A percentile compares a stretch with the other conserved stretches of the same genome.
Evolutionary conservation across 2,329 filamentous ascomycete species (phyloP).

Genomic region (Scytalidium lignicola): DNA sequence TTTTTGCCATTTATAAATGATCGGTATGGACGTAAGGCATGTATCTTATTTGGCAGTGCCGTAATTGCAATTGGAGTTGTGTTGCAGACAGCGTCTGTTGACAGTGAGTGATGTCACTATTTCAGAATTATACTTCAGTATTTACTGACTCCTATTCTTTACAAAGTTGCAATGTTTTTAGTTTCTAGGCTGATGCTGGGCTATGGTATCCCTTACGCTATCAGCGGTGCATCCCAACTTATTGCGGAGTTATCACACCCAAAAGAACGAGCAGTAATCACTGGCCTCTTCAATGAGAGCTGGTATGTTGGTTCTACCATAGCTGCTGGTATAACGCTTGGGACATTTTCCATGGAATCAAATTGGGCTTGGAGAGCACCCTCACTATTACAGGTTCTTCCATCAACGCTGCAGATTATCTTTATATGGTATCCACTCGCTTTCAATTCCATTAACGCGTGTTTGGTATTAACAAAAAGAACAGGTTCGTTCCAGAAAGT

Average conservation of each 20-base stretch:
- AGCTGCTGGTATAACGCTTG: conserved; percentile 28
- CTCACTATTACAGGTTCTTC: conserved; percentile 24
- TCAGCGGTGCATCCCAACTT: conserved; percentile 29
- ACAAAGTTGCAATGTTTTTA: conserved; percentile 26
- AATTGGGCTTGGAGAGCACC: conserved; percentile 30
- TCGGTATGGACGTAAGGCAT: conserved; percentile 33
- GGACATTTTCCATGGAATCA: conserved; percentile 26
- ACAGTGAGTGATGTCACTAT: conserved; percentile 8
- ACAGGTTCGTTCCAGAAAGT: conserved; percentile 15
- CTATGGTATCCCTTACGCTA: conserved; percentile 30
- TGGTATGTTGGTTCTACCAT: conserved; percentile 29
- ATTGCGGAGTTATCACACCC: conserved; percentile 33
- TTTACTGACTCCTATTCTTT: conserved; percentile 10
- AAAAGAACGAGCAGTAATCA: conserved; percentile 28
- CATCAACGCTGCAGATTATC: conserved; percentile 7
- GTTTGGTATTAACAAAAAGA: neutral
- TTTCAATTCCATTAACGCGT: neutral
- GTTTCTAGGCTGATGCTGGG: conserved; percentile 29
- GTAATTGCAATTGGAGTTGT: conserved; percentile 32
- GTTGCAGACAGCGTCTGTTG: conserved; percentile 29
- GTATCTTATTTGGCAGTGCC: conserved; percentile 29
- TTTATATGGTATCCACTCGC: conserved; percentile 1
- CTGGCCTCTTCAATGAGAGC: conserved; percentile 26
- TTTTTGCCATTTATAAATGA: conserved; percentile 33
- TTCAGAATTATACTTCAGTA: neutral